phyloP scores from a whole-genome alignment of 2,329 filamentous ascomycete genomes.

The Monilinia vaccinii-corymbosi region DNA sequence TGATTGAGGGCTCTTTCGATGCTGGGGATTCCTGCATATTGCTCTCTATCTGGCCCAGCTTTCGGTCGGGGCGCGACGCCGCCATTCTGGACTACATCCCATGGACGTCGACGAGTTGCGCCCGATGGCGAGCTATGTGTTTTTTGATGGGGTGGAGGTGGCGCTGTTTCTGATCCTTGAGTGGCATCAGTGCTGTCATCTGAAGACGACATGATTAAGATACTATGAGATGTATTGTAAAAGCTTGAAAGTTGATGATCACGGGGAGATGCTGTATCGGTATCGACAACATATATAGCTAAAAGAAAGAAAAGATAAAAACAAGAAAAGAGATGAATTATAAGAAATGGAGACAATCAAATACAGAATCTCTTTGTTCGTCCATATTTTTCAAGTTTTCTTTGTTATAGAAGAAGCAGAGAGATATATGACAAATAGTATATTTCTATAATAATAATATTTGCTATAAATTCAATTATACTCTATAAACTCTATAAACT shows the following conservation, averaged over 20 bases:
- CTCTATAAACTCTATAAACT: no score
- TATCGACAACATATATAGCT: no score
- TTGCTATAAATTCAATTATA: no score
- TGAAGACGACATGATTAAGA: neutral
- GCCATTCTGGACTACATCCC: slow-evolving; percentile 9
- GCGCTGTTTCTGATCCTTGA: neutral
- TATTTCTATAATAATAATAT: no score
- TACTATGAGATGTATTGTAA: neutral
- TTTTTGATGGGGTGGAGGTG: neutral
- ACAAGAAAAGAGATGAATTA: no score
- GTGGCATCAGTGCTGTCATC: neutral
- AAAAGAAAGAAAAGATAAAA: no score
- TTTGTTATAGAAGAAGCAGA: no score
- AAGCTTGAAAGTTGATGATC: neutral
- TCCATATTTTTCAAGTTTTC: neutral
- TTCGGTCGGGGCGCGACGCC: slow-evolving; percentile 10
- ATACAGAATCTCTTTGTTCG: neutral
- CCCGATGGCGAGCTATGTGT: neutral
- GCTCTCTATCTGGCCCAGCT: neutral
- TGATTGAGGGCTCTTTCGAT: slow-evolving; percentile 18
- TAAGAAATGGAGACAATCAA: slow-evolving; percentile 1
- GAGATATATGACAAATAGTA: no score
- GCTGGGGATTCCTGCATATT: slow-evolving; percentile 10
- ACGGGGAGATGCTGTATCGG: neutral
- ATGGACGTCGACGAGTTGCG: slow-evolving; percentile 7